Evolutionary conservation across 805 yeast genomes (phyloP), one percentile per base, ranked within the genome.

Genomic region (Nakazawaea pomicola): DNA sequence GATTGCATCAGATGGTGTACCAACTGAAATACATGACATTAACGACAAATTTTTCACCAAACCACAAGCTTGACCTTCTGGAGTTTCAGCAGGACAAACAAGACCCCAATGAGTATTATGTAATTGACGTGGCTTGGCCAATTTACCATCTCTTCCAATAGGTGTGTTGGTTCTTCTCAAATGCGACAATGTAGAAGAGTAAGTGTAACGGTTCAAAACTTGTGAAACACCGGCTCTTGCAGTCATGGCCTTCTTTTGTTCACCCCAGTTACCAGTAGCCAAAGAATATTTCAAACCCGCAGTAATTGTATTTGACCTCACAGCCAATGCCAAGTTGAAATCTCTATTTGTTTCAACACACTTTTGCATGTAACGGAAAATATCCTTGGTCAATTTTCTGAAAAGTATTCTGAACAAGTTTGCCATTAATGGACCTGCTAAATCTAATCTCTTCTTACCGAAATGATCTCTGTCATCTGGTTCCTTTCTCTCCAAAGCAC

Each of bases 221-320:
- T 93, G 99, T 20, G 98, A 91, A 35, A 95, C 99, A 77, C 99
- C 99, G 5, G 99, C 99, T 64, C 96, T 83, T 15, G 97, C 82
- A 47, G 93, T 81, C 99, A 93, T 93, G 11, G 98, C 97, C 64
- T 93, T 93, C 81, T 90, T 91, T 64, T 93, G 99, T 66, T 93
- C 99, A 70, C 99, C 99, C 99, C 99, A 93, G 70, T 93, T 93
- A 74, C 99, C 99, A 12, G 99, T 93, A 41, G 99, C 99, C 57
- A 93, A 74, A 29, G 99, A 93, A 66, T 93, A 93, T 61, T 95
- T 86, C 65, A 93, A 76, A 61, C 99, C 99, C 47, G 95, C 91
- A 29, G 99, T 93, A 54, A 93, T 88, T 3, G 98, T 93, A 52
- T 90, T 90, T 14, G 97, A 88, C 68, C 93, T 91, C 51, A 93